Base-by-base conservation (phyloP, 371 early-diverging fungal species). In the Haplosporangium sp. region DNA sequence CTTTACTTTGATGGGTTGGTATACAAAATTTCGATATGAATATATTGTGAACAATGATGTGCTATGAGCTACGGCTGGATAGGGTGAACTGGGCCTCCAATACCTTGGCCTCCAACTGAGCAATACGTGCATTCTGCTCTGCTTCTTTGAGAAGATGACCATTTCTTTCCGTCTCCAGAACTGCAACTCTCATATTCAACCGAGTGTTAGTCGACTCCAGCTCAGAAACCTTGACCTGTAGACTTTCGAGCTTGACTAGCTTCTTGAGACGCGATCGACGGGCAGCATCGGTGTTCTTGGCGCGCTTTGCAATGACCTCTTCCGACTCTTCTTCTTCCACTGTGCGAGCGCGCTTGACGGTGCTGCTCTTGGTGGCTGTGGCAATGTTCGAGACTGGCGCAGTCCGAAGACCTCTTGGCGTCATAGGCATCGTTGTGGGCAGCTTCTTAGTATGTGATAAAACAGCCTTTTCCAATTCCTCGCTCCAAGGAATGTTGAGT, bases 201-300 rank as follows among this genome's bases (percentile, higher is more conserved):
- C 83, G 80, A 59, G 83, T 81, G 75, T 96, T 96, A 48, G 95
- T 93, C 37, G 81, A 67, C 83, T 95, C 95, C 46, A 98, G 87
- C 62, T 91, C 90, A 14, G 81, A 64, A 41, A 95, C 95, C 61
- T 90, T 89, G 46, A 72, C 71, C 83, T 97, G 96, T 20, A 98
- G 89, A 5, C 87, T 73, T 72, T 95, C 94, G 85, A 98, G 89
- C 81, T 90, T 90, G 59, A 87, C 79, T 55, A 92, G 82, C 86
- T 96, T 97, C 75, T 95, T 92, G 71, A 90, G 87, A 38, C 98
- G 92, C 36, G 95, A 95, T 59, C 98, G 95, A 46, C 97, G 90
- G 6, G 98, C 98, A 1, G 98, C 97, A 81, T 96, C 96, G 3
- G 96, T 97, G 84, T 97, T 97, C 86, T 93, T 93, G 71, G 89